Percentiles rank a stretch among this genome's conserved stretches.
These are phyloP conservation scores for Aaosphaeria pasadenensis DNA, from an alignment of 2,329 filamentous ascomycete species.

Conservation along the genomic window DNA sequence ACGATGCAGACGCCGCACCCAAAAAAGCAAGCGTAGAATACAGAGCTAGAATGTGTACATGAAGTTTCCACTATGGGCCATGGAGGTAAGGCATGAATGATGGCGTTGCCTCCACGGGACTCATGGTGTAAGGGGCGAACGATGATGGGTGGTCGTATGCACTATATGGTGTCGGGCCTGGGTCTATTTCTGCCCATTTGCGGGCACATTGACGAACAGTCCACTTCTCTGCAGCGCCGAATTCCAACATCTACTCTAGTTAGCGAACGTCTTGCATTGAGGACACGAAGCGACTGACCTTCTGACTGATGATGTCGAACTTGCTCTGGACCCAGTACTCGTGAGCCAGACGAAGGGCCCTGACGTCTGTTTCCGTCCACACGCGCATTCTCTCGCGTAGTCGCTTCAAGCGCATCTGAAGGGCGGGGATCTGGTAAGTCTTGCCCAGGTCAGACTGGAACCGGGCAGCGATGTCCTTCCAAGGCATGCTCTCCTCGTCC, in stretches of 20 bases:
- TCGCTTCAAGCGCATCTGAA: slow-evolving; percentile 55
- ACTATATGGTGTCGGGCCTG: slow-evolving; percentile 28
- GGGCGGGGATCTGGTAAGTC: slow-evolving; percentile 49
- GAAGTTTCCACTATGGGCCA: slow-evolving; percentile 11
- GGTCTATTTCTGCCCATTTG: slow-evolving; percentile 50
- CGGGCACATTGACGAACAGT: slow-evolving; percentile 48
- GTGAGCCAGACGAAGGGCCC: slow-evolving; percentile 48
- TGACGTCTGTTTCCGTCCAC: slow-evolving; percentile 51
- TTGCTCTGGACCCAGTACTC: slow-evolving; percentile 54
- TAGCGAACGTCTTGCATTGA: too few species aligned
- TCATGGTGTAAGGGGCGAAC: slow-evolving; percentile 35
- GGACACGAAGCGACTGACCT: slow-evolving; percentile 31
- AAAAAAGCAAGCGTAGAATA: too few species aligned
- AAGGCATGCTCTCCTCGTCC: slow-evolving; percentile 51
- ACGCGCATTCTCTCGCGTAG: slow-evolving; percentile 49
- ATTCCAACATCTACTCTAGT: slow-evolving; percentile 48
- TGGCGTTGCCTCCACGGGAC: slow-evolving; percentile 29
- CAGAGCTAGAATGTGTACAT: not conserved
- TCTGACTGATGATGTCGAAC: slow-evolving; percentile 53
- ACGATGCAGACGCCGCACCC: not conserved
- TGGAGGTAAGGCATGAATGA: slow-evolving; percentile 31
- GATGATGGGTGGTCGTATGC: slow-evolving; percentile 32
- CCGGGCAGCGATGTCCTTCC: slow-evolving; percentile 53
- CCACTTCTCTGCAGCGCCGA: slow-evolving; percentile 50
- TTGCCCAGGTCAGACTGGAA: slow-evolving; percentile 50